phyloP scores from a whole-genome alignment of 2,329 filamentous ascomycete species.

The Aspergillus transmontanensis region DNA sequence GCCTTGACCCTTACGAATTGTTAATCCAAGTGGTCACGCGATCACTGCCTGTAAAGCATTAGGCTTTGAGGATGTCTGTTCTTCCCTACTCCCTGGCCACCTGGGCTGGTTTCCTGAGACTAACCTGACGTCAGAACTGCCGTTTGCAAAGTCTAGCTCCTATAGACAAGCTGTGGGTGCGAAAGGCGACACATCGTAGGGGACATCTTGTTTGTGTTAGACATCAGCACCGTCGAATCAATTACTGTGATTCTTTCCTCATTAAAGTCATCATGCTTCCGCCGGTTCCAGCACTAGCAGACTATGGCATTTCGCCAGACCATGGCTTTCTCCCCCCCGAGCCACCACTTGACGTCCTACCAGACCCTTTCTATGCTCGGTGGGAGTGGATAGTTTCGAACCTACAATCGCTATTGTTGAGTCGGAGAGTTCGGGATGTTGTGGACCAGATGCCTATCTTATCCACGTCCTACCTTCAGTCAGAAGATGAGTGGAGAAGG shows the following conservation, averaged over 20 bases:
- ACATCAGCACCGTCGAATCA: neutral
- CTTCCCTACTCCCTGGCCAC: neutral
- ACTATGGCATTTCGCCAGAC: constrained; percentile 68
- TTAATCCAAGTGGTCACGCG: neutral
- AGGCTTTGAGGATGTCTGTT: neutral
- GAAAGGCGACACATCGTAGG: too few species aligned
- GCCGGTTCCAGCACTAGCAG: constrained; percentile 58
- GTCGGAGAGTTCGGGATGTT: constrained; percentile 76
- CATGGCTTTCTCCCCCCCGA: constrained; percentile 88
- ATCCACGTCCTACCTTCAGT: constrained; percentile 76
- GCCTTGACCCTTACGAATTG: neutral
- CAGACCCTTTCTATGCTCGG: constrained; percentile 88
- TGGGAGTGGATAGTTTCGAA: constrained; percentile 90
- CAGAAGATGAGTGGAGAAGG: constrained; percentile 87
- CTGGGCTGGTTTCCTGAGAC: too few species aligned
- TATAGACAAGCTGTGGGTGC: neutral
- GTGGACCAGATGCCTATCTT: constrained; percentile 82
- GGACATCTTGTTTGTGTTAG: neutral
- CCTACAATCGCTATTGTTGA: constrained; percentile 83
- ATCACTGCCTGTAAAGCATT: neutral
- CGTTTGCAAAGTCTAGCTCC: neutral
- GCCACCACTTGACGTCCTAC: constrained; percentile 75
- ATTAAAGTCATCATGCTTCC: constrained; percentile 42
- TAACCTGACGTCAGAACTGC: neutral
- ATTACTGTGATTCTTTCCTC: neutral